These are phyloP conservation scores for Tubosaeta sp. DNA, from an alignment of 768 basidiomycete species.

Conservation along the genomic window DNA sequence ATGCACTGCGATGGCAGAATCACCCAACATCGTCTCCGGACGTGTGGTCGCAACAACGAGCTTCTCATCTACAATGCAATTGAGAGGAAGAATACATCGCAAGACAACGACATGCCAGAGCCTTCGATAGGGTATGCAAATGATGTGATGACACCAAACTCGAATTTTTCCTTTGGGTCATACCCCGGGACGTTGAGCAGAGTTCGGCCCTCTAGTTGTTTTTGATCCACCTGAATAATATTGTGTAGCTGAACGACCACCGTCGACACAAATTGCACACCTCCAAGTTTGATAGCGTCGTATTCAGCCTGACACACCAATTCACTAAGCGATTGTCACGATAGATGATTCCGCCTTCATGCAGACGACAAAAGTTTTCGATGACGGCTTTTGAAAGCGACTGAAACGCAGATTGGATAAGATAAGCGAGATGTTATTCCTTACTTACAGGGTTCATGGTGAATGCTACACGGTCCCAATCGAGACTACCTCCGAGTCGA, in stretches of 20 bases:
- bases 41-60: conserved; percentile 95
- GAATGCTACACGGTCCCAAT: conserved; percentile 93
- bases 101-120: conserved; percentile 49
- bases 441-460: conserved; percentile 82
- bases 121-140: conserved; percentile 91
- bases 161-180: conserved; percentile 90
- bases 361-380: conserved; percentile 86
- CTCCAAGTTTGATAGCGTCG: conserved; percentile 97
- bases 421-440: not conserved
- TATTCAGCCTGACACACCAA: conserved; percentile 96
- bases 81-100: not conserved
- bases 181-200: conserved; percentile 91
- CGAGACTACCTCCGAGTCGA: conserved; percentile 87
- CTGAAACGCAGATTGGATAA: conserved; percentile 30
- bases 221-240: conserved; percentile 76
- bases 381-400: conserved; percentile 80
- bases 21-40: conserved; percentile 98
- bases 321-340: conserved; percentile 96
- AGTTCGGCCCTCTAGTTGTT: conserved; percentile 79
- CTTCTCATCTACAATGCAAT: conserved; percentile 59
- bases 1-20: conserved; percentile 96
- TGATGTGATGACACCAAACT: conserved; percentile 95
- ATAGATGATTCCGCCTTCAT: conserved; percentile 90
- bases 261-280: conserved; percentile 35
- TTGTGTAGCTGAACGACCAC: not conserved